Base-by-base conservation (phyloP, 2,329 filamentous ascomycete species). In the Fusarium sulawesiense region DNA sequence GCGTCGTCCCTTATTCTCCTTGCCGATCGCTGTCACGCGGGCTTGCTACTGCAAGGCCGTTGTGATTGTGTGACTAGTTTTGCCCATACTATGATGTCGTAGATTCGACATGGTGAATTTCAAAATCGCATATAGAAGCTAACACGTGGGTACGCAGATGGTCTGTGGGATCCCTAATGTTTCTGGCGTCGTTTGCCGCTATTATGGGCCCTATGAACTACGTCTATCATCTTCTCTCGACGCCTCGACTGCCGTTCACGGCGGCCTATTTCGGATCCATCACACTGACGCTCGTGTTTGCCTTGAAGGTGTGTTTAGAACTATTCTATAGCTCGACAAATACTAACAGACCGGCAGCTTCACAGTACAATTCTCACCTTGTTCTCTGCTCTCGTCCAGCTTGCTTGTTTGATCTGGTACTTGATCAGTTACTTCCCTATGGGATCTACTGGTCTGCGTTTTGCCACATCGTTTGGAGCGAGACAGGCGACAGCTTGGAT, bases 341-440 rank as follows among this genome's bases (percentile, higher is more conserved):
- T 64, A 54, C 63, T 68, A 23, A 70, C 50, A 71, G 65, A 65
- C 56, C 41, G 55, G 60, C 76, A 97, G 94, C 89, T 97, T 71
- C 92, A 92, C 78, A 95, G 87, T 78, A 94, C 92, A 42, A 82
- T 97, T 67, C 88, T 98, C 70, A 98, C 96, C 18, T 85, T 98
- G 57, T 83, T 98, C 69, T 92, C 94, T 23, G 90, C 93, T 66
- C 86, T 98, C 64, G 83, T 94, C 73, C 96, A 99, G 79, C 85
- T 98, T 57, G 90, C 91, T 56, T 92, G 92, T 68, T 84, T 98
- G 70, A 71, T 93, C 48, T 98, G 95, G 95, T 98, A 98, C 82
- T 86, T 98, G 48, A 90, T 98, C 80, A 97, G 93, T 82, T 99
- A 99, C 81, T 98, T 98, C 76, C 96, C 96, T 27, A 97, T 98